Evolutionary conservation across 2,329 filamentous ascomycete species (phyloP).

Genomic region (Cladobotryum protrusum): DNA sequence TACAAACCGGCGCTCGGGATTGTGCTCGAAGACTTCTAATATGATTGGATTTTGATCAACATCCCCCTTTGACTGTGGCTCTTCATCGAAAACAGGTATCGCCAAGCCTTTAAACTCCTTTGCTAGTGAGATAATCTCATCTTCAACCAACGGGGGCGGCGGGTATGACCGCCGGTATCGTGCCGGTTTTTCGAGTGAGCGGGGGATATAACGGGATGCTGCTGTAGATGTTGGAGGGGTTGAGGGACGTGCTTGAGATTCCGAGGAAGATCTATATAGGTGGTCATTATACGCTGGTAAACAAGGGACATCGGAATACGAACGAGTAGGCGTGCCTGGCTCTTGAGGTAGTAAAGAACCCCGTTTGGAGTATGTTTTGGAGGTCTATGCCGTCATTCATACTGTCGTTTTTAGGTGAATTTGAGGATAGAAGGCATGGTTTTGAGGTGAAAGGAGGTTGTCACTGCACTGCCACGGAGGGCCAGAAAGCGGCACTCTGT

Average conservation of each 20-base stretch:
- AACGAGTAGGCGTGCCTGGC: slow-evolving; percentile 27
- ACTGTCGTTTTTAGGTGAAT: slow-evolving; percentile 15
- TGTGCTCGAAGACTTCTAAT: slow-evolving; percentile 53
- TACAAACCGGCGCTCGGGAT: slow-evolving; percentile 61
- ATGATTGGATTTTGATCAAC: slow-evolving; percentile 64
- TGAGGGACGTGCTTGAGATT: background rate
- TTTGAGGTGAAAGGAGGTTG: background rate
- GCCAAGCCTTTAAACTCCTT: slow-evolving; percentile 47
- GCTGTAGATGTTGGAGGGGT: slow-evolving; percentile 11
- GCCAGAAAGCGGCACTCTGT: background rate
- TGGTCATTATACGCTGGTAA: slow-evolving; percentile 1
- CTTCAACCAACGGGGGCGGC: slow-evolving; percentile 62
- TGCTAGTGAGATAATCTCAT: slow-evolving; percentile 57
- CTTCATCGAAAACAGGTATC: slow-evolving; percentile 38
- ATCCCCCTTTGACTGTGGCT: slow-evolving; percentile 54
- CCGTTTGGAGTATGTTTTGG: slow-evolving; percentile 41
- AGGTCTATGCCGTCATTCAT: slow-evolving; percentile 42
- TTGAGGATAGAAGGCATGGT: background rate
- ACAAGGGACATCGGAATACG: slow-evolving; percentile 1
- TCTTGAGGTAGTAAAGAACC: slow-evolving; percentile 45
- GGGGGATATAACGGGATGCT: slow-evolving; percentile 1
- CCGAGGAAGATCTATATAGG: slow-evolving; percentile 17
- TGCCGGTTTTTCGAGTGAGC: slow-evolving; percentile 7
- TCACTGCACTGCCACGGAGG: background rate
- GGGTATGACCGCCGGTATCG: slow-evolving; percentile 36